phyloP scores from a whole-genome alignment of 2,329 filamentous ascomycete species.

The Onygenales sp. region DNA sequence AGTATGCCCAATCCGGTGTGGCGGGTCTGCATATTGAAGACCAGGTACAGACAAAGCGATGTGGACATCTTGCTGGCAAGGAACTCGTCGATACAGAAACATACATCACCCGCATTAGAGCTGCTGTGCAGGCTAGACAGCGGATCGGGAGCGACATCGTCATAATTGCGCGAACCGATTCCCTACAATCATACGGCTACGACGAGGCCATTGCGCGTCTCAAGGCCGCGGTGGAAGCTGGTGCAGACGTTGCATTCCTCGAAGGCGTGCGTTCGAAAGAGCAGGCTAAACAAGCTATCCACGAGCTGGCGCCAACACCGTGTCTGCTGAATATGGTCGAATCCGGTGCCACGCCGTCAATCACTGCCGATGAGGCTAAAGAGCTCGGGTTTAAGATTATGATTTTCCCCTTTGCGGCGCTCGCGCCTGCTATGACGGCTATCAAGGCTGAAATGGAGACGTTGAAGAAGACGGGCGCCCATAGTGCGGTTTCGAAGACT shows the following conservation, averaged over 20 bases:
- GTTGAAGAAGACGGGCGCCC: slow-evolving; percentile 20
- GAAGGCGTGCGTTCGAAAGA: slow-evolving; percentile 22
- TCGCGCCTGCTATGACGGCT: slow-evolving; percentile 17
- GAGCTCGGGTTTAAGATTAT: slow-evolving; percentile 26
- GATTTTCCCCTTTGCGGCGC: slow-evolving; percentile 22
- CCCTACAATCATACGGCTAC: slow-evolving; percentile 28
- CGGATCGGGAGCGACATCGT: slow-evolving; percentile 31
- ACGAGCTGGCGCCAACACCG: slow-evolving; percentile 19
- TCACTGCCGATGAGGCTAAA: slow-evolving; percentile 19
- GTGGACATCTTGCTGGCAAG: slow-evolving; percentile 32
- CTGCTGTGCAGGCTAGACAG: slow-evolving; percentile 26
- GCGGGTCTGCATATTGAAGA: slow-evolving; percentile 51
- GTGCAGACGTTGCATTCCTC: slow-evolving; percentile 24
- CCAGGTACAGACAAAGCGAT: slow-evolving; percentile 40
- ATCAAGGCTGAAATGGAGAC: slow-evolving; percentile 15
- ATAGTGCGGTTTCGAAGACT: slow-evolving; percentile 1
- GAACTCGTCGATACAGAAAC: slow-evolving; percentile 26
- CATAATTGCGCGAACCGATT: slow-evolving; percentile 36
- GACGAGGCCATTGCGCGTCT: slow-evolving; percentile 25
- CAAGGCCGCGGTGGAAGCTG: slow-evolving; percentile 18
- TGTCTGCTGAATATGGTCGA: slow-evolving; percentile 28
- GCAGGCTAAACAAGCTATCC: slow-evolving; percentile 16
- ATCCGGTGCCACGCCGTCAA: slow-evolving; percentile 21
- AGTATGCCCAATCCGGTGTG: slow-evolving; percentile 45
- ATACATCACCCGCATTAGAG: slow-evolving; percentile 28